Conservation (phyloP, 1,139 yeast genomes). For the Maudiozyma humilis region DNA sequence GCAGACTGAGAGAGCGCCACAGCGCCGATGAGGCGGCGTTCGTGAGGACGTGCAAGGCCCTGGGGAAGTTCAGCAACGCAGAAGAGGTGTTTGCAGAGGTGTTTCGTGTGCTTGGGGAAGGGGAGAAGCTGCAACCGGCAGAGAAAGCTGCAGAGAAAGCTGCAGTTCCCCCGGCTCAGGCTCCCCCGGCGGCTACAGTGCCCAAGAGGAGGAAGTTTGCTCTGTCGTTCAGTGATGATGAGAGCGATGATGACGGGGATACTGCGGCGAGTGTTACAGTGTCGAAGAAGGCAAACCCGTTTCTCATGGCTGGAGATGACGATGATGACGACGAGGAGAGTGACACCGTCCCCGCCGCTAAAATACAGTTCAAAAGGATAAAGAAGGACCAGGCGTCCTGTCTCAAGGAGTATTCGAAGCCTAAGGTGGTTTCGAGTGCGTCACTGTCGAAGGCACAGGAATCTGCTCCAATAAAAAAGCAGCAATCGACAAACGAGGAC, state of each 20-base stretch:
- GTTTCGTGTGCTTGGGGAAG: slow-evolving; percentile 5
- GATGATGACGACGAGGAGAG: slow-evolving; percentile 6
- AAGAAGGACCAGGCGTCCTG: slow-evolving; percentile 16
- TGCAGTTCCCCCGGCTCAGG: background rate
- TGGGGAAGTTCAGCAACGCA: slow-evolving; percentile 23
- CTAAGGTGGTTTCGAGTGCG: background rate
- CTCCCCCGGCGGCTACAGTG: background rate
- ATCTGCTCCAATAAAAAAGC: background rate
- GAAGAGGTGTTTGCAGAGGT: slow-evolving; percentile 17
- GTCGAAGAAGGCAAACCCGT: background rate
- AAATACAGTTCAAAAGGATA: slow-evolving; percentile 19
- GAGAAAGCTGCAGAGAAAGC: background rate
- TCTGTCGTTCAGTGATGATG: slow-evolving; percentile 7
- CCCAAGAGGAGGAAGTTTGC: slow-evolving; percentile 5
- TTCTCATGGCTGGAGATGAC: background rate
- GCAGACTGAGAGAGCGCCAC: slow-evolving; percentile 15
- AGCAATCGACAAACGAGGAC: slow-evolving; percentile 14
- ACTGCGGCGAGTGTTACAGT: background rate
- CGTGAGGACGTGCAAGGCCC: slow-evolving; percentile 17
- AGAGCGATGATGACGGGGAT: background rate
- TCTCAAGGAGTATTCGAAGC: slow-evolving; percentile 15
- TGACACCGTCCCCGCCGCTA: background rate
- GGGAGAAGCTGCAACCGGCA: background rate
- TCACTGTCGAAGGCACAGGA: background rate
- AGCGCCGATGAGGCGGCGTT: slow-evolving; percentile 14